Percentiles rank a stretch among this genome's conserved stretches.
Evolutionary conservation across 768 basidiomycete species (phyloP).

Genomic region (Naganishia onofrii): DNA sequence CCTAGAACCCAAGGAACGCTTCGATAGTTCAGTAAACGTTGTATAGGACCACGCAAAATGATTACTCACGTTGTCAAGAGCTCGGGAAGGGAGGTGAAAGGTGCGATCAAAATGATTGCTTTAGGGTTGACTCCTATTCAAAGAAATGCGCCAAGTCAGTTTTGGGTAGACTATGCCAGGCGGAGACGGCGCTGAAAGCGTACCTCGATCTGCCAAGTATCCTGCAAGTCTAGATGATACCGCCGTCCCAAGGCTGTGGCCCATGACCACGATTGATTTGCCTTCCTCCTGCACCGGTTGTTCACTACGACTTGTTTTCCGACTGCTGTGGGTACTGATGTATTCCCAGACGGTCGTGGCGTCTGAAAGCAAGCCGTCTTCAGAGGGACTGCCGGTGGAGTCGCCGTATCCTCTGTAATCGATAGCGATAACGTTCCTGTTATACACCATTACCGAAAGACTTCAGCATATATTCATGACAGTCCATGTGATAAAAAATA

Average conservation of each 20-base stretch:
- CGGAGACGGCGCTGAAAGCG: background rate
- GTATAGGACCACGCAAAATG: background rate
- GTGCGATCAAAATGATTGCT: conserved; percentile 55
- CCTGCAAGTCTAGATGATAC: conserved; percentile 59
- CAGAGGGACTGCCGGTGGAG: conserved; percentile 72
- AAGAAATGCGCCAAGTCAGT: background rate
- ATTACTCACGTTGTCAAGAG: conserved; percentile 60
- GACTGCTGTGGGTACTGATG: conserved; percentile 54
- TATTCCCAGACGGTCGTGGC: conserved; percentile 78
- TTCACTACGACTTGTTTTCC: background rate
- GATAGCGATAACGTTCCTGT: conserved; percentile 73
- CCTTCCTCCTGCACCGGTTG: conserved; percentile 48
- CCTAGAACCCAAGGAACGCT: conserved; percentile 56
- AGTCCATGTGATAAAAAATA: background rate
- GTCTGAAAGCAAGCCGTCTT: conserved; percentile 67
- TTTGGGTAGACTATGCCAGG: background rate
- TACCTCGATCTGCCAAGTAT: conserved; percentile 55
- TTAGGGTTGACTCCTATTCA: conserved; percentile 48
- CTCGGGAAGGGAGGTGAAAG: conserved; percentile 57
- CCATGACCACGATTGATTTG: conserved; percentile 70
- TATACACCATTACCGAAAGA: conserved; percentile 13
- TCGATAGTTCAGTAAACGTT: conserved; percentile 54
- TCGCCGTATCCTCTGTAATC: conserved; percentile 94
- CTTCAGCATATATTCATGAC: background rate
- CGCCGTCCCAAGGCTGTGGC: conserved; percentile 86